Conservation (phyloP, 2,329 filamentous ascomycete species). For the Diplocarpon mali region DNA sequence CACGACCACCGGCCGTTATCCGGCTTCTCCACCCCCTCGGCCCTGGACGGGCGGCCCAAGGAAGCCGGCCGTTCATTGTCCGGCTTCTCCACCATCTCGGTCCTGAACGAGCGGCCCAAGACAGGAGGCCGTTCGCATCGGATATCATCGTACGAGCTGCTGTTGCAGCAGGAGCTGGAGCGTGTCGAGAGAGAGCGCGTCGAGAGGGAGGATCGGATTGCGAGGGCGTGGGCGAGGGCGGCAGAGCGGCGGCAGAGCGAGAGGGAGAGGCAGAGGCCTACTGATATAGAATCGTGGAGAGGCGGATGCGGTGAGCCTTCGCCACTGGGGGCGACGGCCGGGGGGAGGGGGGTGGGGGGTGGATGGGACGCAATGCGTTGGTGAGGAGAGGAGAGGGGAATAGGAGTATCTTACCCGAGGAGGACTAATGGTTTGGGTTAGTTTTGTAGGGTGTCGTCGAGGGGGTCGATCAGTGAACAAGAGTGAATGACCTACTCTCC, state of each 20-base stretch:
- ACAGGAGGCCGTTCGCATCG: no score
- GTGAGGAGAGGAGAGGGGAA: slow-evolving; percentile 4
- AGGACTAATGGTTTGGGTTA: slow-evolving; percentile 12
- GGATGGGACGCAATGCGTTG: slow-evolving; percentile 5
- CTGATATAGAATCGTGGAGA: slow-evolving; percentile 14
- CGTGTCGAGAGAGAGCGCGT: background rate
- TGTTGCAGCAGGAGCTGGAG: slow-evolving; percentile 5
- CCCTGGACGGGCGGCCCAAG: no score
- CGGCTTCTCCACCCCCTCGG: no score
- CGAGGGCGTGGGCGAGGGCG: slow-evolving; percentile 10
- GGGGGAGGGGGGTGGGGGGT: slow-evolving; percentile 6
- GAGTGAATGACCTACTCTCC: slow-evolving; percentile 44
- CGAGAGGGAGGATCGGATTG: slow-evolving; percentile 5
- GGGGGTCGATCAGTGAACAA: background rate
- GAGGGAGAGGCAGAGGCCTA: background rate
- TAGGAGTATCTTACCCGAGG: slow-evolving; percentile 8
- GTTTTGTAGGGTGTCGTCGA: background rate
- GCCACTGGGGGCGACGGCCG: background rate
- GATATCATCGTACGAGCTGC: slow-evolving; percentile 8
- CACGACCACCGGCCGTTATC: no score
- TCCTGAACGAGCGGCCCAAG: no score
- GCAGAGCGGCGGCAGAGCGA: background rate
- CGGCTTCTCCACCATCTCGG: no score
- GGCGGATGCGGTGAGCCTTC: slow-evolving; percentile 13
- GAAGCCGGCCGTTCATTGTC: no score